Base-by-base conservation (phyloP, 306 rosid species). In the Cicer arietinum region DNA sequence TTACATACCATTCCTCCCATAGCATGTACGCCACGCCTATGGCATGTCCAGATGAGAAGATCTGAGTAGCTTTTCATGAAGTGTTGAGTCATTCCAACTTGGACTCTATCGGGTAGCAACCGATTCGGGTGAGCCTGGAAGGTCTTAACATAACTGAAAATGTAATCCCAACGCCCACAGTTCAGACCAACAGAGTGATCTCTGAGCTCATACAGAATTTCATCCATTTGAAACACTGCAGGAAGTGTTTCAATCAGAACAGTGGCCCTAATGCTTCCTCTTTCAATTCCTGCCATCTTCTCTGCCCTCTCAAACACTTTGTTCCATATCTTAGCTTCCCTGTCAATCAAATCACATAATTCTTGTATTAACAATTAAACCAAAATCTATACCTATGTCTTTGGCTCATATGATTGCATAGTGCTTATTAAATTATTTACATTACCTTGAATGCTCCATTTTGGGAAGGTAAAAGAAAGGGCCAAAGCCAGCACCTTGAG, bases 111-210 rank as follows among this genome's bases (percentile, higher is more conserved):
- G 0, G 98, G 97, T 18, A 94, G 82, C 2, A 94, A 83, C 59
- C 98, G 95, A 77, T 94, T 89, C 0, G 90, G 85, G 83, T 91
- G 95, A 84, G 85, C 86, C 69, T 89, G 96, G 76, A 94, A 94
- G 75, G 97, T 94, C 80, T 91, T 94, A 65, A 94, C 93, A 79
- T 94, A 94, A 83, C 98, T 94, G 76, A 94, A 91, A 45, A 94
- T 94, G 84, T 91, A 94, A 86, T 94, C 98, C 97, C 98, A 91
- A 37, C 98, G 86, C 42, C 97, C 98, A 77, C 98, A 90, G 82
- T 94, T 94, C 46, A 94, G 79, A 7, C 97, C 96, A 56, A 81
- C 90, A 6, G 97, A 90, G 54, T 94, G 97, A 12, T 94, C 91
- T 81, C 89, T 90, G n/a, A 90, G 86, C 77, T 94, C 97, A 82